A percentile compares a stretch with the other conserved stretches of the same genome.
Conservation (phyloP, 331 rosid genomes). For the Rhamnella rubrinervis region DNA sequence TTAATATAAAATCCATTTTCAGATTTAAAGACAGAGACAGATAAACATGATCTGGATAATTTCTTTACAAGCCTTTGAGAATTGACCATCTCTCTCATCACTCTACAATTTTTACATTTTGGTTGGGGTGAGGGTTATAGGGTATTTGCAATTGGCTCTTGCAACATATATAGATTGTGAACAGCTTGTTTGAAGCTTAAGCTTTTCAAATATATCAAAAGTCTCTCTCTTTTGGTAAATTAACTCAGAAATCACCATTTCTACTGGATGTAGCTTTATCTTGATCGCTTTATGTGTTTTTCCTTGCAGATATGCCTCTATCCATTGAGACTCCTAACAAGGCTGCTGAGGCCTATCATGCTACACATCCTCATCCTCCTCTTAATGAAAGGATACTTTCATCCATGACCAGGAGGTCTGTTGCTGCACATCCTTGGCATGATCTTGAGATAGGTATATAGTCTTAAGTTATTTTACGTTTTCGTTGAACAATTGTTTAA, state of each 20-base stretch:
- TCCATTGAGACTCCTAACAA: conserved; percentile 58
- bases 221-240: background rate
- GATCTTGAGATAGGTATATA: conserved; percentile 95
- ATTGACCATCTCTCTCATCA: too few relatives aligned
- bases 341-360: conserved; percentile 14
- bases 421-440: conserved; percentile 99
- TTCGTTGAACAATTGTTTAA: background rate
- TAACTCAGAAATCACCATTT: background rate
- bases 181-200: background rate
- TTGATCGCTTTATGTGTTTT: conserved; percentile 1
- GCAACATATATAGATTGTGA: background rate
- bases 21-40: too few relatives aligned
- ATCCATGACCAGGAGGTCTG: conserved; percentile 88
- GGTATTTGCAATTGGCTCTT: background rate
- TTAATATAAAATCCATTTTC: too few relatives aligned
- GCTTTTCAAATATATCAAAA: background rate
- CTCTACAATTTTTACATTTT: too few relatives aligned
- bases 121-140: background rate
- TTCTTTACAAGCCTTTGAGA: too few relatives aligned
- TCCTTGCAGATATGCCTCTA: conserved; percentile 57
- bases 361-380: conserved; percentile 50
- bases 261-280: too few relatives aligned
- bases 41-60: too few relatives aligned
- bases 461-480: background rate
- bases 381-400: conserved; percentile 96